A percentile compares a stretch with the other conserved stretches of the same genome.
Conservation (phyloP, 108 stramenopile species). For the Epipyxis sp. region DNA sequence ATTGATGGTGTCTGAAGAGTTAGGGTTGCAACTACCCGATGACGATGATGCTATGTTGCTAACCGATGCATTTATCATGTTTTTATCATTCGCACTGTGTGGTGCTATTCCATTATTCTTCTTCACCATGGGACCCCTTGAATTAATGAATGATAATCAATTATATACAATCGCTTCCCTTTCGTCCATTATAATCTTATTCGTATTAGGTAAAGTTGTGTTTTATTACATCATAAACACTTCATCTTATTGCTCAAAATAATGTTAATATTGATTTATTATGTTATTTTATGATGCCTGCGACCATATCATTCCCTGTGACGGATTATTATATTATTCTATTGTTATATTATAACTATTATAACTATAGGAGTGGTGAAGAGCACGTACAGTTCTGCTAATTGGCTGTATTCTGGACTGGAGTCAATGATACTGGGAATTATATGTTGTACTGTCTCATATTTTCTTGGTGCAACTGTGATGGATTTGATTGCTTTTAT, state of each 20-base stretch:
- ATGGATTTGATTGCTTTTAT: constrained; percentile 8
- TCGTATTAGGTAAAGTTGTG: too few relatives aligned
- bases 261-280: too few relatives aligned
- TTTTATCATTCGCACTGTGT: constrained; percentile 2
- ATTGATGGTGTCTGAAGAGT: constrained; percentile 27
- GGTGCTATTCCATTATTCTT: neutral
- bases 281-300: too few relatives aligned
- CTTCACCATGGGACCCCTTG: neutral
- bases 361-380: too few relatives aligned
- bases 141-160: neutral
- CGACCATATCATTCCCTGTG: too few relatives aligned
- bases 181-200: neutral
- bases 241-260: too few relatives aligned
- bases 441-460: constrained; percentile 13
- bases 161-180: constrained; percentile 3
- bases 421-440: neutral
- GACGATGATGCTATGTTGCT: constrained; percentile 20
- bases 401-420: neutral
- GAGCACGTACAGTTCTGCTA: constrained; percentile 22
- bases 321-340: too few relatives aligned
- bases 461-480: constrained; percentile 9
- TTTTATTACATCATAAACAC: too few relatives aligned
- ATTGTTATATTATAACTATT: too few relatives aligned
- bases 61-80: constrained; percentile 26
- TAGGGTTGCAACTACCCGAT: constrained; percentile 30